Evolutionary conservation across 768 basidiomycete genomes (phyloP).

Genomic region (Suillus weaverae): DNA sequence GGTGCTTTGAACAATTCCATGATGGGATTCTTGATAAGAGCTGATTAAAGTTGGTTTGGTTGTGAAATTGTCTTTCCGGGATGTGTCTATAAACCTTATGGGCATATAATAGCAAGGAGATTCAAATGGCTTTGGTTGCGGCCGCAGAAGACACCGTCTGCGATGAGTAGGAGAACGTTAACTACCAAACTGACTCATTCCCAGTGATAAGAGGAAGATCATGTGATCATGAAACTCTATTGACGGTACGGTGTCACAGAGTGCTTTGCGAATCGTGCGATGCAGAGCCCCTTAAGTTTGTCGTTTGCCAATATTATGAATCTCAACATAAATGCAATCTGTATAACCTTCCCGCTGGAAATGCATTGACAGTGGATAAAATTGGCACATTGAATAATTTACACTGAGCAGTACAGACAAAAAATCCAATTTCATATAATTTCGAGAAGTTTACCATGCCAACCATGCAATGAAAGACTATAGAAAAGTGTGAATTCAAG

Average conservation of each 20-base stretch:
- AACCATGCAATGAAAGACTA: constrained; percentile 29
- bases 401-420: background rate
- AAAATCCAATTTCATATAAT: background rate
- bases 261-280: too few relatives aligned
- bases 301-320: too few relatives aligned
- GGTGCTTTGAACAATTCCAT: constrained; percentile 47
- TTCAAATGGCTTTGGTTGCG: constrained; percentile 11
- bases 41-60: constrained; percentile 28
- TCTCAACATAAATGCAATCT: background rate
- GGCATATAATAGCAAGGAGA: constrained; percentile 59
- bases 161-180: constrained; percentile 14
- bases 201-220: background rate
- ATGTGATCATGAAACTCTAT: background rate
- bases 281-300: too few relatives aligned
- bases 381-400: background rate
- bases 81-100: constrained; percentile 48
- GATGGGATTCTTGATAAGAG: constrained; percentile 36
- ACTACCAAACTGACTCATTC: background rate
- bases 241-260: too few relatives aligned
- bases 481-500: background rate
- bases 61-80: constrained; percentile 37
- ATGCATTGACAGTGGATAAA: background rate
- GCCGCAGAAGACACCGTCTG: constrained; percentile 26
- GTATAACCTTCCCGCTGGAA: background rate
- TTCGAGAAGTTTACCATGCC: constrained; percentile 23